Evolutionary conservation across 306 rosid genomes (phyloP).

Genomic region (Glycine latifolia): DNA sequence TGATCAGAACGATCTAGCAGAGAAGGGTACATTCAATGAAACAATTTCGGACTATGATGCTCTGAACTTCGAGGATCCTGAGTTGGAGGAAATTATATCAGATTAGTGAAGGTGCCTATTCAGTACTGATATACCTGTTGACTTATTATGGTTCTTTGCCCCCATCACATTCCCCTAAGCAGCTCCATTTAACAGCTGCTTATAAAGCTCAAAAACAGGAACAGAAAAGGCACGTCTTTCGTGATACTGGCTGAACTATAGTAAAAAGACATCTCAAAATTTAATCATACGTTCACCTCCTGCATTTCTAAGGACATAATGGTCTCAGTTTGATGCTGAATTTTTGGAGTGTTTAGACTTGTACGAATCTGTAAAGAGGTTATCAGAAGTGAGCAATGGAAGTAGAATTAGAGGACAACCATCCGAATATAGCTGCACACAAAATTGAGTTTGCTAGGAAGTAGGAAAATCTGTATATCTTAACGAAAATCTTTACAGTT

Average conservation of each 20-base stretch:
- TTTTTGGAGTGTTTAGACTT: conserved; percentile 33
- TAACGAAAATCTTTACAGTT: conserved; percentile 29
- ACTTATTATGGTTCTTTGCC: conserved; percentile 37
- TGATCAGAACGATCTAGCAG: conserved; percentile 65
- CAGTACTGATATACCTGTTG: conserved; percentile 22
- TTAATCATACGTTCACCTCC: conserved; percentile 31
- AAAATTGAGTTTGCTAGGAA: conserved; percentile 32
- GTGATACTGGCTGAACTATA: conserved; percentile 25
- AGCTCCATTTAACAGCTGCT: conserved; percentile 45
- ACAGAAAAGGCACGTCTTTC: conserved; percentile 22
- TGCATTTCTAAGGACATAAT: conserved; percentile 31
- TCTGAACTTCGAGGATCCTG: conserved; percentile 75
- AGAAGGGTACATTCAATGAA: conserved; percentile 61
- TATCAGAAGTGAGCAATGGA: conserved; percentile 38
- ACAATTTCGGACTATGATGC: conserved; percentile 71
- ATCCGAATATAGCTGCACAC: conserved; percentile 16
- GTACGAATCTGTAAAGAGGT: conserved; percentile 32
- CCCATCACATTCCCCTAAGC: conserved; percentile 28
- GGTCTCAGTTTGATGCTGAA: conserved; percentile 42
- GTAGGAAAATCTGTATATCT: conserved; percentile 46
- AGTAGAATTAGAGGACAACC: conserved; percentile 17
- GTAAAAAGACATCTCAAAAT: conserved; percentile 7
- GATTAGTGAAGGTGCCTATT: conserved; percentile 60
- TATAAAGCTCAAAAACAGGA: conserved; percentile 36
- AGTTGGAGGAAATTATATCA: conserved; percentile 88